Evolutionary conservation across 352 stramenopile genomes (phyloP).

Genomic region (Phytophthora pluvialis): DNA sequence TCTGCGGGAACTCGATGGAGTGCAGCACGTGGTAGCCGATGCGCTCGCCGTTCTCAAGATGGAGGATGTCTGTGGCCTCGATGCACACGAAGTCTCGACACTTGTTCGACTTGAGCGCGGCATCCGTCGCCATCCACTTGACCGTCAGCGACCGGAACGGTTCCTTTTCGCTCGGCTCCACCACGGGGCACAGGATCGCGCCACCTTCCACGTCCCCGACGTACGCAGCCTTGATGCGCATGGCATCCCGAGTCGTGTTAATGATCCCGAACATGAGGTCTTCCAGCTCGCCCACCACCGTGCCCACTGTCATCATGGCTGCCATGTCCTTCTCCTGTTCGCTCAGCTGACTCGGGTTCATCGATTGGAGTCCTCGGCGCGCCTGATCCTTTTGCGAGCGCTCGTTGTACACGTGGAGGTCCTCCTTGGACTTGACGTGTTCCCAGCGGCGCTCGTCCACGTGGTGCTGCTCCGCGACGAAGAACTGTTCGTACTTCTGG

Average conservation of each 20-base stretch:
- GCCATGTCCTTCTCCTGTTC: slow-evolving; percentile 24
- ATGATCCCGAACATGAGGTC: slow-evolving; percentile 32
- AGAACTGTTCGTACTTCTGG: slow-evolving; percentile 52
- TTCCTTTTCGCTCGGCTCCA: slow-evolving; percentile 24
- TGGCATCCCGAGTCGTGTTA: slow-evolving; percentile 17
- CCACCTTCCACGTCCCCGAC: slow-evolving; percentile 14
- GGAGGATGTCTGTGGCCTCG: slow-evolving; percentile 28
- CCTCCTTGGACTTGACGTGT: slow-evolving; percentile 45
- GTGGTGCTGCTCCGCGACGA: slow-evolving; percentile 25
- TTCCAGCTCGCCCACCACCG: slow-evolving; percentile 17
- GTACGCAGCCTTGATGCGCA: slow-evolving; percentile 28
- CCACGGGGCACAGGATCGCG: slow-evolving; percentile 18
- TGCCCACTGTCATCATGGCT: slow-evolving; percentile 17
- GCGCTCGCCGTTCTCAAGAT: slow-evolving; percentile 25
- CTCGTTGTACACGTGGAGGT: slow-evolving; percentile 53
- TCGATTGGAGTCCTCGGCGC: slow-evolving; percentile 3
- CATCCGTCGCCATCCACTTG: slow-evolving; percentile 30
- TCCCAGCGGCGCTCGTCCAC: slow-evolving; percentile 52
- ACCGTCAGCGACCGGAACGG: slow-evolving; percentile 24
- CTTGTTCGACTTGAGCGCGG: slow-evolving; percentile 8
- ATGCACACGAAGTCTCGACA: slow-evolving; percentile 32
- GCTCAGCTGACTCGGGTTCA: not conserved
- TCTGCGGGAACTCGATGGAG: slow-evolving; percentile 33
- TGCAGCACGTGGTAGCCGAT: slow-evolving; percentile 36
- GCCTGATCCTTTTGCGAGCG: slow-evolving; percentile 20